Conservation (phyloP, 169 alveolate species). For the Fabrea salina region DNA sequence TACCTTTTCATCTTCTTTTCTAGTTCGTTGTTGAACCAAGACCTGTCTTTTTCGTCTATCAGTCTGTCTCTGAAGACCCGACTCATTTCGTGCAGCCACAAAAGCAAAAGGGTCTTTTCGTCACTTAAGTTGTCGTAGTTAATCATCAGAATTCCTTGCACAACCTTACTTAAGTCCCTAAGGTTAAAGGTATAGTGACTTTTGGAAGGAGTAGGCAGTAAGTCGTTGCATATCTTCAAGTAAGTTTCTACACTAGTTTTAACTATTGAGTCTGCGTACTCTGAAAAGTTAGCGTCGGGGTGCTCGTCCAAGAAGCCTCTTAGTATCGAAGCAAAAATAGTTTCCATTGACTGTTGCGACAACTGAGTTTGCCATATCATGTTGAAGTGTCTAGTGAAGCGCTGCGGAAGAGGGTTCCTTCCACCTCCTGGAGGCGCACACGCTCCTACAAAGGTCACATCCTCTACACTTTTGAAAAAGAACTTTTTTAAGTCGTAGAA, state of each 20-base stretch:
- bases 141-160: slow-evolving; percentile 81
- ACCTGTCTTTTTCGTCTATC: slow-evolving; percentile 75
- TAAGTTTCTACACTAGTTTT: slow-evolving; percentile 82
- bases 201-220: slow-evolving; percentile 92
- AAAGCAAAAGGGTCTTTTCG: slow-evolving; percentile 64
- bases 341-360: slow-evolving; percentile 80
- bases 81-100: slow-evolving; percentile 87
- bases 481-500: slow-evolving; percentile 86
- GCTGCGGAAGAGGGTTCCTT: slow-evolving; percentile 85
- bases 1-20: slow-evolving; percentile 32
- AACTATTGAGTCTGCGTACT: slow-evolving; percentile 59
- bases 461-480: slow-evolving; percentile 75
- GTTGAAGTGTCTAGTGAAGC: slow-evolving; percentile 87
- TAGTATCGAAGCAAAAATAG: slow-evolving; percentile 82
- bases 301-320: slow-evolving; percentile 84
- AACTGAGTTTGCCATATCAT: slow-evolving; percentile 87
- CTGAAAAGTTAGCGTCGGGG: slow-evolving; percentile 56
- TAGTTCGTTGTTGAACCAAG: slow-evolving; percentile 62
- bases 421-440: slow-evolving; percentile 94
- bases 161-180: slow-evolving; percentile 90
- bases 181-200: slow-evolving; percentile 91
- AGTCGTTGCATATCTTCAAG: slow-evolving; percentile 78
- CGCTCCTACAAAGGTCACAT: slow-evolving; percentile 79
- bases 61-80: slow-evolving; percentile 84
- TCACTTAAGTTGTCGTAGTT: slow-evolving; percentile 45